A percentile compares a stretch with the other conserved stretches of the same genome.
Evolutionary conservation across 805 yeast genomes (phyloP).

Genomic region (Ogataea trehaloabstinens): DNA sequence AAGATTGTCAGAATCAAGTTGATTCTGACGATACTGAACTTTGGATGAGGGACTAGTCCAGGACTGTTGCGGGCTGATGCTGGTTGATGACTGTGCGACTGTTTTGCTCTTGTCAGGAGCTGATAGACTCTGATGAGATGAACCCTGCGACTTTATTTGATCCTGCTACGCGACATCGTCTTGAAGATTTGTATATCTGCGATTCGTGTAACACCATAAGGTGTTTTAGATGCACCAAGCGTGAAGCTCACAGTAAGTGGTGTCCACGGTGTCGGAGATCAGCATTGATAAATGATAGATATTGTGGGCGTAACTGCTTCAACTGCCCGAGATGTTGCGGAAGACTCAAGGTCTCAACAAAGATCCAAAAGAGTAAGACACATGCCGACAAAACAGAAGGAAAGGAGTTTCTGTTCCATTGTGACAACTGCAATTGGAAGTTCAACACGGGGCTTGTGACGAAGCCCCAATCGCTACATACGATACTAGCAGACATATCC

Average conservation of each 20-base stretch:
- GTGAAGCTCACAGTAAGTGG: conserved; percentile 19
- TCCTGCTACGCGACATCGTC: conserved; percentile 10
- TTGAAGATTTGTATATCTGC: conserved; percentile 27
- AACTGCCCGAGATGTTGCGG: conserved; percentile 32
- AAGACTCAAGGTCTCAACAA: conserved; percentile 17
- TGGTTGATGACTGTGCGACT: too few relatives aligned
- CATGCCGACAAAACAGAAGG: conserved; percentile 16
- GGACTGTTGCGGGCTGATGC: too few relatives aligned
- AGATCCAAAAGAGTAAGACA: conserved; percentile 10
- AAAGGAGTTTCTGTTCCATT: conserved; percentile 39
- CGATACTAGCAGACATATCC: conserved; percentile 24
- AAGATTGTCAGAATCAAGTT: too few relatives aligned
- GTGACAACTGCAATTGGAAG: conserved; percentile 35
- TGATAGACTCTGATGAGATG: too few relatives aligned
- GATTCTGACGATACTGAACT: too few relatives aligned
- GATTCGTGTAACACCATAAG: conserved; percentile 24
- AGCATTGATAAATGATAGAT: conserved; percentile 6
- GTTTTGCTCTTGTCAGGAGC: too few relatives aligned
- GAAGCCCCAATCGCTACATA: conserved; percentile 40
- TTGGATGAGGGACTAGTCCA: too few relatives aligned
- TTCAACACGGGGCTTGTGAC: conserved; percentile 37
- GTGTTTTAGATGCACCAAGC: conserved; percentile 29
- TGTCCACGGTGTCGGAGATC: conserved; percentile 29
- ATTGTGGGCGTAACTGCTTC: conserved; percentile 34
- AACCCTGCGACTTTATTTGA: conserved; percentile 21